Percentiles rank a stretch among this genome's conserved stretches.
Conservation (phyloP, 73 alveolate genomes). For the Tetrahymena malaccensis region DNA sequence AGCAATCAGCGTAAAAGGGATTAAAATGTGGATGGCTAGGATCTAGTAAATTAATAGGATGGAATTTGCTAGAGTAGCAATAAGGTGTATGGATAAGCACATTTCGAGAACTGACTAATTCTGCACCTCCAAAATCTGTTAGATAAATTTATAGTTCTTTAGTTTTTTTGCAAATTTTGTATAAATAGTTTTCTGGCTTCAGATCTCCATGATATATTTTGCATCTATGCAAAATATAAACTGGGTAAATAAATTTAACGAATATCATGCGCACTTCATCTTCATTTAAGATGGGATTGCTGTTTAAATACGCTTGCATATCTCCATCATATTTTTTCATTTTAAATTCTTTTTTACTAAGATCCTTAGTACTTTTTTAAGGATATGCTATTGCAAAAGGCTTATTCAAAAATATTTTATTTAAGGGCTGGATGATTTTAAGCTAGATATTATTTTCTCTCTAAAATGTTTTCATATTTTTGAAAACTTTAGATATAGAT, state of each 20-base stretch:
- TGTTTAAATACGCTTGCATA: neutral
- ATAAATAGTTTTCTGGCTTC: neutral
- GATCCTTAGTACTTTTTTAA: neutral
- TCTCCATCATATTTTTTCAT: neutral
- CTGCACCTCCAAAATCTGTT: neutral
- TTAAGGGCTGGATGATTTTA: neutral
- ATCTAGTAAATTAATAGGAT: neutral
- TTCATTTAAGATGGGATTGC: neutral
- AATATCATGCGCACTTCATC: neutral
- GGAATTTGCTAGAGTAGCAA: neutral
- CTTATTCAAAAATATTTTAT: neutral
- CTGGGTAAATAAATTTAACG: neutral
- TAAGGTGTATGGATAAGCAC: neutral
- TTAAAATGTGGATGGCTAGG: neutral
- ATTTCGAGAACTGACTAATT: neutral
- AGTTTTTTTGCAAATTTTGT: neutral
- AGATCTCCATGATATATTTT: neutral
- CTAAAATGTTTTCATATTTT: neutral
- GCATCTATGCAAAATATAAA: neutral
- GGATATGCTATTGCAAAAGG: neutral
- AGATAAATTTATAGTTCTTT: neutral
- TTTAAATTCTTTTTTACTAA: neutral
- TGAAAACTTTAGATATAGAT: neutral
- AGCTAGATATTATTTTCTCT: neutral
- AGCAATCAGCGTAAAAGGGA: neutral